Evolutionary conservation across 2,329 filamentous ascomycete species (phyloP).

Genomic region (Periconia sp.): DNA sequence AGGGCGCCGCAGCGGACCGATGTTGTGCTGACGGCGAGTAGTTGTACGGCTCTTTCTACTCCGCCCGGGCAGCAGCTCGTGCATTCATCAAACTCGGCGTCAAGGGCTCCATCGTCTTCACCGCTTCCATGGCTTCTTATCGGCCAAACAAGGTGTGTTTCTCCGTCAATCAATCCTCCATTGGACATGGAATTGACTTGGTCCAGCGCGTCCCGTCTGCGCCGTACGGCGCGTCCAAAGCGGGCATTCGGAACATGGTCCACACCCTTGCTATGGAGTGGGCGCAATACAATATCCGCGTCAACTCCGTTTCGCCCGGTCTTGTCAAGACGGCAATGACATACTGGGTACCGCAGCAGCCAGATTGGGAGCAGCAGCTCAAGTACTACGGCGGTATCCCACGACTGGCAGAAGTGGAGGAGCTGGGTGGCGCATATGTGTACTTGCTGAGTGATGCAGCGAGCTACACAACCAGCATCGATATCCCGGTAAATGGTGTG

Average conservation of each 20-base stretch:
- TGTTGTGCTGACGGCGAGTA: conserved; percentile 4
- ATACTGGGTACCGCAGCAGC: conserved; percentile 56
- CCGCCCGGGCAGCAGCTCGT: conserved; percentile 50
- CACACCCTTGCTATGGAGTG: conserved; percentile 50
- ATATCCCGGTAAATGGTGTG: conserved; percentile 53
- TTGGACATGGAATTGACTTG: not conserved
- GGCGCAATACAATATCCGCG: conserved; percentile 46
- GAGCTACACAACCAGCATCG: conserved; percentile 59
- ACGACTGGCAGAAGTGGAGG: conserved; percentile 58
- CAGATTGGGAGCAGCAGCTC: conserved; percentile 63
- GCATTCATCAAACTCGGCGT: conserved; percentile 54
- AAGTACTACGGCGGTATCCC: conserved; percentile 66
- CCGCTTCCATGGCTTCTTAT: conserved; percentile 56
- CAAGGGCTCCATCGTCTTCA: conserved; percentile 56
- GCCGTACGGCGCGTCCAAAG: conserved; percentile 54
- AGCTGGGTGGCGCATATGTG: conserved; percentile 63
- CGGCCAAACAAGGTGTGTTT: conserved; percentile 49
- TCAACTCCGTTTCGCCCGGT: conserved; percentile 47
- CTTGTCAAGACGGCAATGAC: conserved; percentile 48
- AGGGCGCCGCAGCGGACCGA: not conserved
- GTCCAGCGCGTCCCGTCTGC: conserved; percentile 43
- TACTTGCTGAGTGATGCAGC: conserved; percentile 62
- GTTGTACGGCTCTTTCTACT: conserved; percentile 55
- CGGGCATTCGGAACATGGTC: conserved; percentile 52
- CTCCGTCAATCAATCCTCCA: not conserved